Percentiles rank a stretch among this genome's conserved stretches.
Conservation (phyloP, 2,329 filamentous ascomycete genomes). For the Colletotrichum siamense region DNA sequence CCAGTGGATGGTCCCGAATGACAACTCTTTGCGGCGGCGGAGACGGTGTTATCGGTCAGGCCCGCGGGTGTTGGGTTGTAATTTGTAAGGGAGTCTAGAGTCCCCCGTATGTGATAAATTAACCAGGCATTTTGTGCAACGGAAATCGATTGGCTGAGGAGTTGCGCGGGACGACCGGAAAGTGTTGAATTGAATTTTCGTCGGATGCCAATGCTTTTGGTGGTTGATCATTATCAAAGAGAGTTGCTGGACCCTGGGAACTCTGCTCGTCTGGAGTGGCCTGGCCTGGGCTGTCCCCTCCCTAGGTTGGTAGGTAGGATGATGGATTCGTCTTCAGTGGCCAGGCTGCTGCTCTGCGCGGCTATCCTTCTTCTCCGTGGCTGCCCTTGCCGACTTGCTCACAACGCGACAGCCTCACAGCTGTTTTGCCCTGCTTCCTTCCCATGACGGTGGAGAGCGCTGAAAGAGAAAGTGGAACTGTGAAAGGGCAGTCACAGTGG, state of each 20-base stretch:
- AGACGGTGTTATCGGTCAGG: neutral
- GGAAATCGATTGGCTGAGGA: neutral
- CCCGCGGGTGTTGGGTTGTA: neutral
- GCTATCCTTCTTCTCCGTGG: neutral
- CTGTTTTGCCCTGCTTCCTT: neutral
- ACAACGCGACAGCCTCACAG: neutral
- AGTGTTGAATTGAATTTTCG: neutral
- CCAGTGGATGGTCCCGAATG: neutral
- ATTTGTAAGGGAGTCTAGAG: neutral
- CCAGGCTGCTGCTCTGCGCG: neutral
- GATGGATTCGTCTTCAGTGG: neutral
- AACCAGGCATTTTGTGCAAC: neutral
- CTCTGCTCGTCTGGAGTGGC: neutral
- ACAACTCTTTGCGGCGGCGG: neutral
- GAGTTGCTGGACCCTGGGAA: neutral
- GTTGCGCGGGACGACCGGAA: constrained; percentile 1
- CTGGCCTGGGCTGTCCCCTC: neutral
- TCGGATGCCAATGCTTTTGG: neutral
- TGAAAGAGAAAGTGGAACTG: neutral
- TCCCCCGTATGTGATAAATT: neutral
- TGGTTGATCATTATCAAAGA: neutral
- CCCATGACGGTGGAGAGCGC: neutral
- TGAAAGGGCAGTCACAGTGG: neutral
- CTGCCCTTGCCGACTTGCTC: neutral
- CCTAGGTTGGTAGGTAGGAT: neutral